Base-by-base conservation (phyloP, 108 stramenopile species). In the Cylindrotheca fusiformis region DNA sequence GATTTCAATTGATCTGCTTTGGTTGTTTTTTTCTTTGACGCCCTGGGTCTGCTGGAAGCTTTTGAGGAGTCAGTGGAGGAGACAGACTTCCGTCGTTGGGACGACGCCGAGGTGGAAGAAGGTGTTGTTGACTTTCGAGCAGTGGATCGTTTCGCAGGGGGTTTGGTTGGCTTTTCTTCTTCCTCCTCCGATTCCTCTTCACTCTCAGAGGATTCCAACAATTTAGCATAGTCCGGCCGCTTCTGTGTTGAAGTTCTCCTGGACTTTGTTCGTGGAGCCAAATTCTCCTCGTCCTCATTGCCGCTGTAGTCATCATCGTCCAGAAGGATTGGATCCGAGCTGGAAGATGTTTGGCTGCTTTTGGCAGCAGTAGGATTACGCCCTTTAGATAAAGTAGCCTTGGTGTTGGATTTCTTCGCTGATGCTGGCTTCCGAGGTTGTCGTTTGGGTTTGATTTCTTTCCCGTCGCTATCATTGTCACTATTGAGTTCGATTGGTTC, bases 231-330 rank as follows among this genome's bases (percentile, higher is more conserved):
- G 36, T 41, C 14, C 36, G 6, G 23, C 41, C 20, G 20, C 25
- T n/a, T 25, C 23, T 33, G 31, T 28, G 24, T 45, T 60, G 31
- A 41, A 19, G 2, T 19, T 59, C 12, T 58, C 60, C 14, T 44
- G 14, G 44, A 19, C 32, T 23, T 20, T 28, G 51, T 60, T 24
- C 50, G 32, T 26, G 60, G 19, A 32, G 46, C 31, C n/a, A 49
- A 19, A 25, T 58, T 18, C 4, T 56, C 32, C 8, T 55, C 60
- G n/a, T 74, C 67, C 5, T 33, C 27, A 47, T 79, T 59, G n/a
- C 49, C 47, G 23, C 65, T 65, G 4, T 73, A 67, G 17, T 64
- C 62, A 20, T 64, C 71, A 8, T 67, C 69, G 50, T 73, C n/a
- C n/a, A n/a, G 49, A 31, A 48, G 28, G n/a, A 32, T 29, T 71